Conservation (phyloP, 139 green algal species). For the Mesotaenium endlicherianum region DNA sequence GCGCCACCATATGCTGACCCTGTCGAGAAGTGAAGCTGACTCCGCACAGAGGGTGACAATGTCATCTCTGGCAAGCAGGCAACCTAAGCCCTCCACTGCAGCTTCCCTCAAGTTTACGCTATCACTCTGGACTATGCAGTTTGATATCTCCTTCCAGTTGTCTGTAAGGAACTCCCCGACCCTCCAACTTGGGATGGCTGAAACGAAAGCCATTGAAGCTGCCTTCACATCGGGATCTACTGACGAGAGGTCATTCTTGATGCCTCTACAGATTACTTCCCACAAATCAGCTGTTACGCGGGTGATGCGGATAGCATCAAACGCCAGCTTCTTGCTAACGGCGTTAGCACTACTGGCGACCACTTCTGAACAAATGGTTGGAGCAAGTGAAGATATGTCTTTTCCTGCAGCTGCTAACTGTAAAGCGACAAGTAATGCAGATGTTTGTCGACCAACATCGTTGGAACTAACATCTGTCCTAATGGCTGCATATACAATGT, state of each 20-base stretch:
- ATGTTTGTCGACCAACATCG: background rate
- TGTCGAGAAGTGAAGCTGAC: slow-evolving; percentile 16
- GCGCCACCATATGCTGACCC: slow-evolving; percentile 25
- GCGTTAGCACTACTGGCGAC: background rate
- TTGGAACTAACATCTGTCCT: slow-evolving; percentile 2
- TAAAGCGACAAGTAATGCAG: slow-evolving; percentile 25
- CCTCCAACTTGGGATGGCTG: slow-evolving; percentile 37
- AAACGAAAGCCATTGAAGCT: slow-evolving; percentile 7
- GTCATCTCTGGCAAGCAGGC: slow-evolving; percentile 32
- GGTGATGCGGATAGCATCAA: slow-evolving; percentile 37
- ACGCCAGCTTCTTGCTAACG: slow-evolving; percentile 46
- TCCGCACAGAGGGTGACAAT: background rate
- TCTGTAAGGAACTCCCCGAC: slow-evolving; percentile 38
- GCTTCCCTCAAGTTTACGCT: slow-evolving; percentile 13
- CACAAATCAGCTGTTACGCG: slow-evolving; percentile 38
- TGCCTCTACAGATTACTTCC: slow-evolving; percentile 31
- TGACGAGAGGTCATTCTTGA: slow-evolving; percentile 9
- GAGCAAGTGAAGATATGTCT: slow-evolving; percentile 39
- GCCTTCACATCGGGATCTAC: slow-evolving; percentile 21
- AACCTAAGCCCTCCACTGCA: slow-evolving; percentile 28
- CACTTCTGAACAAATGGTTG: slow-evolving; percentile 31
- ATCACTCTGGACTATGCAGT: slow-evolving; percentile 12
- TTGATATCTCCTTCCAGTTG: slow-evolving; percentile 30
- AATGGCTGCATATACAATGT: background rate
- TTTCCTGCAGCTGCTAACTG: slow-evolving; percentile 19